Percentiles rank a stretch among this genome's conserved stretches.
phyloP scores from a whole-genome alignment of 352 stramenopile species.

The Phytophthora fragariaefolia region DNA sequence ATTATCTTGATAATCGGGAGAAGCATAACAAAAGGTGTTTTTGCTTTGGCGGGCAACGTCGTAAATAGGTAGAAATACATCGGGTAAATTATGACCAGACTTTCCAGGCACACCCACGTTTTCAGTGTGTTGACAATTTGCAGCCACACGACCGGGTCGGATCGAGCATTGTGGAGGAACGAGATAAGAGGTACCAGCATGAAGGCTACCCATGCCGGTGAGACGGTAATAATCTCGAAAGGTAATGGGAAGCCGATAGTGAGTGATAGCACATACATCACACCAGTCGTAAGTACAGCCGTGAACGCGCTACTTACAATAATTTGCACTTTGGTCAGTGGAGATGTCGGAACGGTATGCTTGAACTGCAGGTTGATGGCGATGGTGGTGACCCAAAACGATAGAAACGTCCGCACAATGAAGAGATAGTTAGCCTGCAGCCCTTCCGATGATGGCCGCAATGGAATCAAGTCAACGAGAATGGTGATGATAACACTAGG shows the following conservation, averaged over 20 bases:
- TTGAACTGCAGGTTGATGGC: conserved; percentile 12
- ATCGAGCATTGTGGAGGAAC: conserved; percentile 11
- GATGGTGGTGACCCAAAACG: background rate
- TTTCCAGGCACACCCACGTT: conserved; percentile 22
- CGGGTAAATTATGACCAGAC: conserved; percentile 36
- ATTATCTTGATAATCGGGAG: conserved; percentile 42
- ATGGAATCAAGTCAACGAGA: background rate
- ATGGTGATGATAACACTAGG: background rate
- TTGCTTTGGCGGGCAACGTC: conserved; percentile 2
- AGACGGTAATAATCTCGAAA: conserved; percentile 39
- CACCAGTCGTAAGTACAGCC: background rate
- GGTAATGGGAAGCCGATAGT: conserved; percentile 44
- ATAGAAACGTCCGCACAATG: background rate
- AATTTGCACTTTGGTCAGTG: conserved; percentile 4
- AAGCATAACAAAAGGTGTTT: conserved; percentile 32
- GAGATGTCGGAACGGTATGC: conserved; percentile 26
- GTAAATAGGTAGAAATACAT: conserved; percentile 40
- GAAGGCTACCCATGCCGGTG: conserved; percentile 17
- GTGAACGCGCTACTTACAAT: conserved; percentile 9
- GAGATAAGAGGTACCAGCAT: conserved; percentile 14
- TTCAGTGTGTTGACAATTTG: conserved; percentile 23
- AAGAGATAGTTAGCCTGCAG: background rate
- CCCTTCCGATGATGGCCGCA: background rate
- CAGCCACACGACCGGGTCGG: conserved; percentile 17
- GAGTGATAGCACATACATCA: conserved; percentile 19